Base-by-base conservation (phyloP, 768 basidiomycete genomes). In the Pleurotus djamor region DNA sequence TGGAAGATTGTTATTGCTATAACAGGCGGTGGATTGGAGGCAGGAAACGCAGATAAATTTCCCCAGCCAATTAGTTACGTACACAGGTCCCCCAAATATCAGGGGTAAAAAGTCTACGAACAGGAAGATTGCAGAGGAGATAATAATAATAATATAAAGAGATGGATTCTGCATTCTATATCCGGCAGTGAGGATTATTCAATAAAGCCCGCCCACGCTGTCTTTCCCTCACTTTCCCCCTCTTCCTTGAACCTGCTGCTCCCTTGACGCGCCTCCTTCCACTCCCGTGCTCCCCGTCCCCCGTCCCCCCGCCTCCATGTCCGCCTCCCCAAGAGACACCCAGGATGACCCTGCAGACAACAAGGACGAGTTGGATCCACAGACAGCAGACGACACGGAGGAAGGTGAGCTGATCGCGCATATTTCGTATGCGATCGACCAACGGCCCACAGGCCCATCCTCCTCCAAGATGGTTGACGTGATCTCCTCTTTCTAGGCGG, bases 151-250 rank as follows among this genome's bases (percentile, higher is more conserved):
- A 78, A 87, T 55, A 60, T 49, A 44, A 21, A 60, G 17, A 74
- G 78, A 78, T 75, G 75, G 69, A 75, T 70, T 74, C 74, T 79
- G 21, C 21, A 80, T 44, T 81, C 85, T 85, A 86, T 77, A 85
- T 85, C 81, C 83, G 85, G 85, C 78, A 83, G 81, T 79, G 76
- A 79, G 77, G 21, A 79, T 83, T 81, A 81, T 83, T 85, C 82
- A 84, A 85, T 88, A 90, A 91, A 89, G 85, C 84, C 83, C 83
- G 82, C 74, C 75, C 76, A 74, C 67, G 63, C 75, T 80, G 76
- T 77, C 79, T 86, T 82, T 81, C 78, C 81, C 85, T 84, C 83
- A 79, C 79, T 81, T 84, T 51, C 72, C 61, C 73, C 65, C 71
- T 76, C 74, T 74, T 75, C 72, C 76, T 75, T 69, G 68, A 72